Percentiles rank a stretch among this genome's conserved stretches.
Evolutionary conservation across 306 rosid species (phyloP).

Genomic region (Canavalia ensiformis): DNA sequence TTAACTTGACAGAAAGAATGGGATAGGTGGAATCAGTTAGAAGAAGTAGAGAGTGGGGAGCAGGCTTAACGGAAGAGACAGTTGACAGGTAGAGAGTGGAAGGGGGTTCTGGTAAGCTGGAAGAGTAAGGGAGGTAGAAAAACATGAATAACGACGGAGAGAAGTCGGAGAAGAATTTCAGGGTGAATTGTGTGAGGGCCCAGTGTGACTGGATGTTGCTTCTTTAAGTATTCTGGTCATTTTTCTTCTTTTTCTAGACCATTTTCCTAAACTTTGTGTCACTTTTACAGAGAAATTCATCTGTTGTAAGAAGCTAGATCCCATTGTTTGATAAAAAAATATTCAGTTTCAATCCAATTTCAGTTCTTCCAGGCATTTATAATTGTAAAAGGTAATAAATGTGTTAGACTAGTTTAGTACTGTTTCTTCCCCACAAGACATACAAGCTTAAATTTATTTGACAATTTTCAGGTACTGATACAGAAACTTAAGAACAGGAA

Average conservation of each 20-base stretch:
- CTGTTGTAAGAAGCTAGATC: background rate
- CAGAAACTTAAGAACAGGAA: slow-evolving; percentile 3
- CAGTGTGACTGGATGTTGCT: background rate
- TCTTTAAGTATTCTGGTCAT: background rate
- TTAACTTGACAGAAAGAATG: background rate
- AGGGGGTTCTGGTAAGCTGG: background rate
- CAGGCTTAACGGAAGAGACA: background rate
- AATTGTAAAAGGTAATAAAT: background rate
- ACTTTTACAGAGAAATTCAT: background rate
- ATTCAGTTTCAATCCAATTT: background rate
- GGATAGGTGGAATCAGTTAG: background rate
- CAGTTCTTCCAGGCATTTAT: background rate
- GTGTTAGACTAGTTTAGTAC: slow-evolving; percentile 10
- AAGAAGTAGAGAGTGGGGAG: background rate
- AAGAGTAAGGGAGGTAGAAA: background rate
- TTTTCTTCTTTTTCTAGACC: background rate
- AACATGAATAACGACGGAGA: background rate
- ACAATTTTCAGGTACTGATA: background rate
- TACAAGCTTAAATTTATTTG: background rate
- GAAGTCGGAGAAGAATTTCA: no score
- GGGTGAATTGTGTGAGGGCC: background rate
- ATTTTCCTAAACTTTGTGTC: background rate
- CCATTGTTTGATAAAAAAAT: background rate
- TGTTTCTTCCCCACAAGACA: slow-evolving; percentile 20
- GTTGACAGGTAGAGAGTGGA: background rate